Conservation (phyloP, 2,329 filamentous ascomycete genomes). For the Aspergillus fischeri region DNA sequence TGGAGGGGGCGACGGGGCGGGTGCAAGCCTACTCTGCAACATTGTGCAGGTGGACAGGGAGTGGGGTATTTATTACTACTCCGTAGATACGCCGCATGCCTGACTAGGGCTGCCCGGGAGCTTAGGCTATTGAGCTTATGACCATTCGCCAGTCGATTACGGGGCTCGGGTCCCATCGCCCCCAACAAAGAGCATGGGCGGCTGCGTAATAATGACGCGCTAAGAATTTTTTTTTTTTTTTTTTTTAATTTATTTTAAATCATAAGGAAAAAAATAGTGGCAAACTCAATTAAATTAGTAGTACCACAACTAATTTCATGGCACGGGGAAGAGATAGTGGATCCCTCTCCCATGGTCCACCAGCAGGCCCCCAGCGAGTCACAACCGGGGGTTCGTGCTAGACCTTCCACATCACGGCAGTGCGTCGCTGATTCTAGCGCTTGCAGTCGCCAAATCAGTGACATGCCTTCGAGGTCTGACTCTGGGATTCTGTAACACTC, state of each 20-base stretch:
- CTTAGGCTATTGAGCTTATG: slow-evolving; percentile 24
- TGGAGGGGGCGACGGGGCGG: slow-evolving; percentile 1
- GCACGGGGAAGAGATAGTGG: slow-evolving; percentile 23
- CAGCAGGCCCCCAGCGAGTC: slow-evolving; percentile 25
- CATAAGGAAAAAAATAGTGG: slow-evolving; percentile 11
- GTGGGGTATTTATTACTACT: slow-evolving; percentile 4
- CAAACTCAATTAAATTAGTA: background rate
- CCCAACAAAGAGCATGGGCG: slow-evolving; percentile 17
- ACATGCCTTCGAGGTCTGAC: slow-evolving; percentile 18
- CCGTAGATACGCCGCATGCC: slow-evolving; percentile 16
- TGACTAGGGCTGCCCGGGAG: slow-evolving; percentile 21
- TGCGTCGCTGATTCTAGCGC: slow-evolving; percentile 18
- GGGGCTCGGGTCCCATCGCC: slow-evolving; percentile 15
- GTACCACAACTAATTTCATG: slow-evolving; percentile 2
- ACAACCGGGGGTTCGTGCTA: slow-evolving; percentile 27
- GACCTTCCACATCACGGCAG: slow-evolving; percentile 13
- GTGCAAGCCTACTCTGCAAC: slow-evolving; percentile 9
- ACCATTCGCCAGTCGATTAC: slow-evolving; percentile 19
- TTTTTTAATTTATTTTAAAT: slow-evolving; percentile 1
- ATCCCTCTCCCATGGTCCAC: slow-evolving; percentile 21
- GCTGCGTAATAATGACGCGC: slow-evolving; percentile 12
- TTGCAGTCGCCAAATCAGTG: slow-evolving; percentile 20
- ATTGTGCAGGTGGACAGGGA: slow-evolving; percentile 16
- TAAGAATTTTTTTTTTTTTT: slow-evolving; percentile 6
- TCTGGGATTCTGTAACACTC: background rate